Evolutionary conservation across 2,329 filamentous ascomycete species (phyloP).

Genomic region (Neonectria coccinea): DNA sequence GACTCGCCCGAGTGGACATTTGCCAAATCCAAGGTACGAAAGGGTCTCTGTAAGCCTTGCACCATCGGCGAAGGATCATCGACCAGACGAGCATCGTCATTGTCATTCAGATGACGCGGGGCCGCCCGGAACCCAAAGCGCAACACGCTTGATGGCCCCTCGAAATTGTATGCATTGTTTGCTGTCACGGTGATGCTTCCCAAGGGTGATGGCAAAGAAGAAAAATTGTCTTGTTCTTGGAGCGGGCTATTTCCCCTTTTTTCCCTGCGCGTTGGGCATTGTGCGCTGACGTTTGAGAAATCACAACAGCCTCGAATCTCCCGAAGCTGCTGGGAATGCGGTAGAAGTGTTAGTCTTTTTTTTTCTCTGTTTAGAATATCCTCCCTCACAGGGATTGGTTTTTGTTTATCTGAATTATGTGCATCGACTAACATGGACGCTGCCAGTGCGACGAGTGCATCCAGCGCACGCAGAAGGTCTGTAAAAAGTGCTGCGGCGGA

Average conservation of each 20-base stretch:
- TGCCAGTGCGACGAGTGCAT: constrained; percentile 81
- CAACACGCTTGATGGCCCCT: constrained; percentile 23
- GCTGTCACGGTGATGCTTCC: constrained; percentile 30
- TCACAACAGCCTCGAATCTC: constrained; percentile 67
- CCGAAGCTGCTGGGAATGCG: constrained; percentile 87
- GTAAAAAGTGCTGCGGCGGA: constrained; percentile 78
- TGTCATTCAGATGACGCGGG: constrained; percentile 24
- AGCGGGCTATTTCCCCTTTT: constrained; percentile 9
- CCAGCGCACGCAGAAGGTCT: constrained; percentile 75
- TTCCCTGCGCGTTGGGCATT: not conserved
- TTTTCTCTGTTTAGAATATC: constrained; percentile 17
- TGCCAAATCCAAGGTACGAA: constrained; percentile 72
- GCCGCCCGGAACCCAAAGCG: constrained; percentile 23
- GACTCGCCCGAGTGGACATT: constrained; percentile 47
- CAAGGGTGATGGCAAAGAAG: constrained; percentile 18
- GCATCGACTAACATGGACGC: constrained; percentile 23
- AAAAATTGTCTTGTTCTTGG: not conserved
- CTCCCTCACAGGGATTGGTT: not conserved
- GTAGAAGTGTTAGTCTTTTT: constrained; percentile 72
- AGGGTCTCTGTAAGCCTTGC: constrained; percentile 68
- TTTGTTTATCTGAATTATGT: not conserved
- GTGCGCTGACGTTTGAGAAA: constrained; percentile 28
- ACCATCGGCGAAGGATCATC: constrained; percentile 45
- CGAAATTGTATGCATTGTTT: constrained; percentile 33
- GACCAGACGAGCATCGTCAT: constrained; percentile 30